Evolutionary conservation across 768 basidiomycete species (phyloP), one percentile per base, ranked within the genome.

Genomic region (Hirschioporus abietinus): DNA sequence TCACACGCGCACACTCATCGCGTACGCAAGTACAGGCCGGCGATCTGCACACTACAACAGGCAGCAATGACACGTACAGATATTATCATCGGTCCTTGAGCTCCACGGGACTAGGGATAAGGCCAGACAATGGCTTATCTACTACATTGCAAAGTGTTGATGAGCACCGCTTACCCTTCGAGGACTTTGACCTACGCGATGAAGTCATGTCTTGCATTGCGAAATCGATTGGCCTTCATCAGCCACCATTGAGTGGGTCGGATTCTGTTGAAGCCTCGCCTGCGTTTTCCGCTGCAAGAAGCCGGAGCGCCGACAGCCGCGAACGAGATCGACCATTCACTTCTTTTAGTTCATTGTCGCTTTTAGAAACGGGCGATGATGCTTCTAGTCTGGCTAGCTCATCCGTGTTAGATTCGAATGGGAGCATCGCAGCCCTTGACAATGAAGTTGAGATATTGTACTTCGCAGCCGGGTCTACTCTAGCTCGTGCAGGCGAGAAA

Each of bases 131-230:
- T 24, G 23, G 10, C 3, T 6, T 61, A 17, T 12, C 24, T 15
- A 61, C 12, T 23, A 17, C 23, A 17, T 25, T 61, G 30, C 15
- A 61, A 61, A 34, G 30, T 17, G 60, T 61, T 15, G 25, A 25
- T 69, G 73, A 58, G 27, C 72, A 35, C 68, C 70, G 58, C 74
- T 75, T 81, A 64, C 76, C 82, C 35, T 79, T 78, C 8, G 90
- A 89, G 26, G 93, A 96, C 24, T 96, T 98, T 70, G 94, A 99
- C 75, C 85, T 99, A n/a, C 86, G 93, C 36, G 93, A 95, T 70
- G 95, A 93, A 70, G 96, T 99, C 35, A 95, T 99, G 94, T 91
- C 92, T 0, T 96, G 94, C 75, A 96, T 99, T 68, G 95, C 96
- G 0, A 96, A 96, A 75, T 96, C 95, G 1, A 99, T 99, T 66